Percentiles rank a stretch among this genome's conserved stretches.
phyloP scores from a whole-genome alignment of 495 filamentous ascomycete genomes.

The Zalerion maritima region DNA sequence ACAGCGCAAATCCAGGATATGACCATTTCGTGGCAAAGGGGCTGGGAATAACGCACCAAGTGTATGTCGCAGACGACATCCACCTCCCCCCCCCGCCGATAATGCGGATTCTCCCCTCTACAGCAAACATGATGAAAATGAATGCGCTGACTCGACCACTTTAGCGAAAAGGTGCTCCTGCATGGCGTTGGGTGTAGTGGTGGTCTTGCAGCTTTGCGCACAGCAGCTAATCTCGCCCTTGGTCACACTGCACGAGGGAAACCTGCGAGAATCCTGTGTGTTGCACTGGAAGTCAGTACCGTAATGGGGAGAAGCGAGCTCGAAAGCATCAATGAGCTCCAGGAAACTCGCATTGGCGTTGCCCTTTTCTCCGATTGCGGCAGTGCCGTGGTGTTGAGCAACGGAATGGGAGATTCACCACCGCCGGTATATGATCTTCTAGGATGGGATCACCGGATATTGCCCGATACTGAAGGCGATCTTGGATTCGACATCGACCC shows the following conservation, averaged over 20 bases:
- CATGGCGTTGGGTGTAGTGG: conserved; percentile 53
- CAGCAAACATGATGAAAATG: too few relatives aligned
- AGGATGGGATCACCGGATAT: conserved; percentile 41
- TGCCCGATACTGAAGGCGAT: conserved; percentile 40
- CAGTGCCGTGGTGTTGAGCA: conserved; percentile 42
- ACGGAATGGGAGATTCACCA: conserved; percentile 28
- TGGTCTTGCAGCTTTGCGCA: conserved; percentile 45
- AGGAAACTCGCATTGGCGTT: conserved; percentile 41
- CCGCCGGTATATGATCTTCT: conserved; percentile 39
- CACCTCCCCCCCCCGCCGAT: too few relatives aligned
- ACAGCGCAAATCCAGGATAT: conserved; percentile 54
- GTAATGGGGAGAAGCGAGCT: conserved; percentile 44
- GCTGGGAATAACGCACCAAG: conserved; percentile 30
- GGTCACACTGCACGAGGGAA: conserved; percentile 36
- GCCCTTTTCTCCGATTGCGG: conserved; percentile 52
- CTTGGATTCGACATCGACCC: conserved; percentile 47
- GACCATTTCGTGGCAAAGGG: conserved; percentile 46
- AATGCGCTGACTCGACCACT: too few relatives aligned
- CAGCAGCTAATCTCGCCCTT: conserved; percentile 45
- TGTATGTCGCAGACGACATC: too few relatives aligned
- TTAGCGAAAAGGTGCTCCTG: conserved; percentile 44
- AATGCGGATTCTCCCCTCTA: too few relatives aligned
- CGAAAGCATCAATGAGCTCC: conserved; percentile 34
- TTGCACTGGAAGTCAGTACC: conserved; percentile 47
- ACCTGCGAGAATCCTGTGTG: conserved; percentile 40